Evolutionary conservation across 163 green algal species (phyloP).

Genomic region (Scenedesmus sp.): DNA sequence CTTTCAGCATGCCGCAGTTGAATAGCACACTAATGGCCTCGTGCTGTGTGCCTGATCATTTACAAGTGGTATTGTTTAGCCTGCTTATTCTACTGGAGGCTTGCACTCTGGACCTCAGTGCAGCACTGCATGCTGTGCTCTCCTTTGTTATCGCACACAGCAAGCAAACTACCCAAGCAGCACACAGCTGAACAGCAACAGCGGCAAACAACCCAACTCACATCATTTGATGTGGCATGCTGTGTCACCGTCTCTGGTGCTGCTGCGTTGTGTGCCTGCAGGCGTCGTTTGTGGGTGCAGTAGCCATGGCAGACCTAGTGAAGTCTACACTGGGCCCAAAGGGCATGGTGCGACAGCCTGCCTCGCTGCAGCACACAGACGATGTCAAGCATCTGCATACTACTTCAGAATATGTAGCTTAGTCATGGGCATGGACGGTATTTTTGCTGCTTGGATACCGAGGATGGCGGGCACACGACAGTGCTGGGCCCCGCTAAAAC

Average conservation of each 20-base stretch:
- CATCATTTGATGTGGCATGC: background rate
- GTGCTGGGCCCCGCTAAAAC: background rate
- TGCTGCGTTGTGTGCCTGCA: slow-evolving; percentile 52
- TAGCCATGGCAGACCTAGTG: slow-evolving; percentile 98
- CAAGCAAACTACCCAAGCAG: background rate
- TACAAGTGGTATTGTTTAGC: background rate
- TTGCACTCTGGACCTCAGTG: background rate
- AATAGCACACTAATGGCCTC: background rate
- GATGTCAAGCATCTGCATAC: background rate
- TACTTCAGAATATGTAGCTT: background rate
- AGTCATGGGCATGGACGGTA: background rate
- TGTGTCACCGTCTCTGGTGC: background rate
- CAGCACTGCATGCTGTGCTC: background rate
- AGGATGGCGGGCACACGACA: background rate
- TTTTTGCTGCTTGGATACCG: background rate
- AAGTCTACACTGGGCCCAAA: slow-evolving; percentile 99
- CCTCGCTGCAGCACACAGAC: background rate
- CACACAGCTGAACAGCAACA: background rate
- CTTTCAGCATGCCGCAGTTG: background rate
- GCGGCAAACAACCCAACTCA: background rate
- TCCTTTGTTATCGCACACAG: background rate
- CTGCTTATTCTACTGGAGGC: background rate
- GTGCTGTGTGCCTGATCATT: background rate
- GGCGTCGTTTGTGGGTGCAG: slow-evolving; percentile 96
- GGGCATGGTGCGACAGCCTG: slow-evolving; percentile 87